phyloP scores from a whole-genome alignment of 305 asterid genomes.

The Rubia occidens region DNA sequence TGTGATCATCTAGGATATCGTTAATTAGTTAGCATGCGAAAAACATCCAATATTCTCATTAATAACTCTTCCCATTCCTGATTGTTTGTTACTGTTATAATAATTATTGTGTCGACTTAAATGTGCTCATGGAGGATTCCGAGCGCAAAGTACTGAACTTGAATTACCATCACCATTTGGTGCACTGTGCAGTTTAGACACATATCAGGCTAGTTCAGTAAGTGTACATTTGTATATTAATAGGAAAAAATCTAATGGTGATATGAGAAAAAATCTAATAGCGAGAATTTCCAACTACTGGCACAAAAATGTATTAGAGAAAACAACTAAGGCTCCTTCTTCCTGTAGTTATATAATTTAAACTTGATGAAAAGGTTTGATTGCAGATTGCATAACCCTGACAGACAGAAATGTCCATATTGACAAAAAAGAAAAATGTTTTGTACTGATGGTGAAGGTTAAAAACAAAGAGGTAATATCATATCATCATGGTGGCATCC shows the following conservation, averaged over 20 bases:
- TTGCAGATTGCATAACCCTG: slow-evolving; percentile 5
- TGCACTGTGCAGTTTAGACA: not conserved
- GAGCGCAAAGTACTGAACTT: not conserved
- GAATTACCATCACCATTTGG: not conserved
- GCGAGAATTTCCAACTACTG: slow-evolving; percentile 6
- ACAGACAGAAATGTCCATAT: slow-evolving; percentile 1
- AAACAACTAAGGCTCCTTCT: slow-evolving; percentile 7
- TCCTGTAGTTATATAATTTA: slow-evolving; percentile 9
- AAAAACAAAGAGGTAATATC: slow-evolving; percentile 7
- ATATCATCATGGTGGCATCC: not conserved
- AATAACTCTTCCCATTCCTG: not conserved
- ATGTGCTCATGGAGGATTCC: not conserved
- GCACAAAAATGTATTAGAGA: not conserved
- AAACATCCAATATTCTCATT: not conserved
- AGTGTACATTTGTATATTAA: not conserved
- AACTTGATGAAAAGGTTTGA: slow-evolving; percentile 9
- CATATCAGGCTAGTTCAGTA: not conserved
- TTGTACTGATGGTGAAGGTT: slow-evolving; percentile 9
- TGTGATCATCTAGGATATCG: not conserved
- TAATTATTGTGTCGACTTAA: not conserved
- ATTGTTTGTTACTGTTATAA: not conserved
- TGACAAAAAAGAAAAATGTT: slow-evolving; percentile 13
- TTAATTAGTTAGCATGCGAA: not conserved
- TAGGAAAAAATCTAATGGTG: not conserved
- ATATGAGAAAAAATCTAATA: not conserved